Evolutionary conservation across 257 asterid species (phyloP).

Genomic region (Catharanthus roseus): DNA sequence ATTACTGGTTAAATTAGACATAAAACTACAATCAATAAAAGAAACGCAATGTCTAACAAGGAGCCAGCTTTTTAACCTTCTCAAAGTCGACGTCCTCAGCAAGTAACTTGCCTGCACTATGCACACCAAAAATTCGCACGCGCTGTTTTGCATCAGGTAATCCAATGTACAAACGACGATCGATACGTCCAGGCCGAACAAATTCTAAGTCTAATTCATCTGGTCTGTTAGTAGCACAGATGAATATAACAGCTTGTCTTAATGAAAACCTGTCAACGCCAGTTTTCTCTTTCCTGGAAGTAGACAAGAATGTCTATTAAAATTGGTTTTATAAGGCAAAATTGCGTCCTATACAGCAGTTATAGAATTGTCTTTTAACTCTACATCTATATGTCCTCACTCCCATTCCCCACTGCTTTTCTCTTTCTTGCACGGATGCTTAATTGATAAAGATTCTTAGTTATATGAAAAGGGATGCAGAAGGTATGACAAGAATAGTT

Average conservation of each 20-base stretch:
- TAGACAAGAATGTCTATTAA: neutral
- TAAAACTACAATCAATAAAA: neutral
- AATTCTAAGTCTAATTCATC: slow-evolving; percentile 84
- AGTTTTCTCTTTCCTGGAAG: slow-evolving; percentile 71
- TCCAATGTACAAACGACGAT: slow-evolving; percentile 90
- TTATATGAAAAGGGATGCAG: neutral
- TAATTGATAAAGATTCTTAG: neutral
- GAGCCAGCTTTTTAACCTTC: slow-evolving; percentile 44
- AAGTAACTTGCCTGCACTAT: slow-evolving; percentile 85
- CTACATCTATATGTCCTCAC: neutral
- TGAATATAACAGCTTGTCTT: slow-evolving; percentile 83
- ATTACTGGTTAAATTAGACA: neutral
- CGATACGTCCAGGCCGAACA: slow-evolving; percentile 88
- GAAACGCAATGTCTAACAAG: neutral
- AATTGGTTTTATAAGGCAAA: neutral
- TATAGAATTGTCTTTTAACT: neutral
- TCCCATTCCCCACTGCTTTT: neutral
- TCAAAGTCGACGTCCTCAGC: slow-evolving; percentile 81
- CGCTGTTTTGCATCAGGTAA: slow-evolving; percentile 96
- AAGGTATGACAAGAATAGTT: neutral
- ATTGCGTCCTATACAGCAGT: neutral
- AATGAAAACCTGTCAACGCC: slow-evolving; percentile 91
- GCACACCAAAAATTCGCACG: slow-evolving; percentile 87
- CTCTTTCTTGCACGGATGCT: neutral
- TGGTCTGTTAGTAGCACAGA: slow-evolving; percentile 98